Evolutionary conservation across 2,329 filamentous ascomycete species (phyloP), one percentile per base, ranked within the genome.

Genomic region (Ophiocordyceps camponoti-leonardi): DNA sequence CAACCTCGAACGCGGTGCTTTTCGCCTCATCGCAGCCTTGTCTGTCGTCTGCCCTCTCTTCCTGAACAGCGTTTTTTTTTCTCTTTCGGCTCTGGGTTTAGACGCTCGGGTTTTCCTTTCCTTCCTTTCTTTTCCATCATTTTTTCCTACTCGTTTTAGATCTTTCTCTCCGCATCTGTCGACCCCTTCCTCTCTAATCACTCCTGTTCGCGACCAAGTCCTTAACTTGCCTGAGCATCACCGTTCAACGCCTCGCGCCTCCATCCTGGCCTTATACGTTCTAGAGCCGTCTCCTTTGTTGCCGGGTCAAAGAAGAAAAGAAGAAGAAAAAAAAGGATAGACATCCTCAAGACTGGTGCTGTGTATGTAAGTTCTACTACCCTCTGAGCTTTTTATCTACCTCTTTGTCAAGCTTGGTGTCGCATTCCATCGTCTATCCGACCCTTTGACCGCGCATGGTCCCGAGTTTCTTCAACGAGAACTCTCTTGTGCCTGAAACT

Each of bases 81-180:
- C n/a, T n/a, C n/a, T n/a, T n/a, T n/a, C n/a, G n/a, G n/a, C 54
- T 56, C 54, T 57, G 57, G 58, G 53, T 60, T 50, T 64, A 64
- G 61, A 64, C 58, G 58, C 58, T 53, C 57, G 56, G 14, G 3
- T n/a, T 18, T n/a, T 31, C 12, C 12, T 13, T 31, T 37, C 18
- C 8, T 8, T 8, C 8, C 8, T 8, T 26, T 26, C 8, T 26
- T 26, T 26, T 5, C n/a, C n/a, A n/a, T n/a, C n/a, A n/a, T n/a
- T n/a, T n/a, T n/a, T 26, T 26, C 8, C 23, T 26, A 26, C 23
- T 8, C 8, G 23, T 56, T 61, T 63, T 65, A 65, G 62, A 64
- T 58, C 22, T 31, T 56, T 53, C 49, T 44, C 52, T 51, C 54
- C 49, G 49, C 49, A 49, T 50, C 47, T 42, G 44, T 45, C 45